Evolutionary conservation across 2,329 filamentous ascomycete genomes (phyloP).

Genomic region (Trichophyton mentagrophytes): DNA sequence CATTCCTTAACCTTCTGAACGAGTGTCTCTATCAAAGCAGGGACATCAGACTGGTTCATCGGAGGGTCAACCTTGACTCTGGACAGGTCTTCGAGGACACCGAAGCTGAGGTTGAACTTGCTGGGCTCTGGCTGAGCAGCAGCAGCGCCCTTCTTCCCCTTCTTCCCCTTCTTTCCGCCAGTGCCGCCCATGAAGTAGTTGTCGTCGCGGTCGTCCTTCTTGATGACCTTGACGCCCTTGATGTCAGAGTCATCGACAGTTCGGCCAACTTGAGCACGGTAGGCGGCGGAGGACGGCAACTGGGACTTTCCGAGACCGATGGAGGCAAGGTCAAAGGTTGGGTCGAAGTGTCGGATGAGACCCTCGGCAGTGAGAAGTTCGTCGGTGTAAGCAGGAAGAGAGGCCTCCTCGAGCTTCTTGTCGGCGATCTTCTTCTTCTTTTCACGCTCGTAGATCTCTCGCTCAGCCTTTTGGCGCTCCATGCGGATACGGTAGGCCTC

Average conservation of each 20-base stretch:
- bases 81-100: constrained; percentile 79
- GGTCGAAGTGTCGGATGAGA: constrained; percentile 84
- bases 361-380: constrained; percentile 83
- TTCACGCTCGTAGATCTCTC: constrained; percentile 42
- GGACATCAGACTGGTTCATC: constrained; percentile 71
- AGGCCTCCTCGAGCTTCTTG: constrained; percentile 41
- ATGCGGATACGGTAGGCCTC: constrained; percentile 63
- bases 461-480: constrained; percentile 71
- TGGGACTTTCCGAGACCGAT: constrained; percentile 39
- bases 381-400: constrained; percentile 73
- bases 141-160: constrained; percentile 53
- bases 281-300: constrained; percentile 47
- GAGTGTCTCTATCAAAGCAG: constrained; percentile 70
- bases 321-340: constrained; percentile 56
- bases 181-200: constrained; percentile 64
- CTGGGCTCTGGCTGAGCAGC: constrained; percentile 36
- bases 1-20: constrained; percentile 83
- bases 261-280: constrained; percentile 65
- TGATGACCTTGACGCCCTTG: constrained; percentile 70
- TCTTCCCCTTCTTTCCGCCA: constrained; percentile 79
- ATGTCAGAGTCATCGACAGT: constrained; percentile 73
- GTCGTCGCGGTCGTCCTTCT: constrained; percentile 80
- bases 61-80: constrained; percentile 79
- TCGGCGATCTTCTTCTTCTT: constrained; percentile 41
- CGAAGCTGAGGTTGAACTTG: constrained; percentile 77